These are phyloP conservation scores for Thelonectria olida DNA, from an alignment of 2,329 filamentous ascomycete genomes.

Conservation along the genomic window DNA sequence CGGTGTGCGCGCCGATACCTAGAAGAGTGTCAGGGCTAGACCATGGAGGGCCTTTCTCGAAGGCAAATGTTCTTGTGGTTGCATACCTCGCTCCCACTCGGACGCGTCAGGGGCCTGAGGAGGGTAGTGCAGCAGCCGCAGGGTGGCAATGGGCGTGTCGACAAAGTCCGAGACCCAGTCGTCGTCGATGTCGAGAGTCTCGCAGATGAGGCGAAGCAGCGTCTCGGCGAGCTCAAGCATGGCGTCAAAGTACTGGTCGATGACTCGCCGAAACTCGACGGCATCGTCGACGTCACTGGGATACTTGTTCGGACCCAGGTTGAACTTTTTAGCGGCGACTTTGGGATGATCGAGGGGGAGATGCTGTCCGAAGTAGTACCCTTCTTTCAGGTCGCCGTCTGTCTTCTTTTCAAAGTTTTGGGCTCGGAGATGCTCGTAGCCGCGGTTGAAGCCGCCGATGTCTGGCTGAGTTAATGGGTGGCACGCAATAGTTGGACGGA, in stretches of 20 bases:
- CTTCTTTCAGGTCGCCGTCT: constrained; percentile 19
- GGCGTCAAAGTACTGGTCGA: constrained; percentile 3
- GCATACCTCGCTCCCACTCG: constrained; percentile 17
- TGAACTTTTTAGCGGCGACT: constrained; percentile 12
- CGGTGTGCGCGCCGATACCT: constrained; percentile 25
- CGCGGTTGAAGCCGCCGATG: constrained; percentile 4
- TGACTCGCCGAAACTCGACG: neutral
- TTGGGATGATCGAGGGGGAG: constrained; percentile 8
- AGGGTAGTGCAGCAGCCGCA: constrained; percentile 22
- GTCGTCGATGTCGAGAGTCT: constrained; percentile 1
- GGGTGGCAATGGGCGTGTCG: constrained; percentile 17
- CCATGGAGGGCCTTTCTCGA: neutral
- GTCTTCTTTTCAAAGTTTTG: constrained; percentile 24
- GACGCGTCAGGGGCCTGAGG: constrained; percentile 14
- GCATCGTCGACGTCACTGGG: constrained; percentile 9
- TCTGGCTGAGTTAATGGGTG: neutral
- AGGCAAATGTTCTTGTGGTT: neutral
- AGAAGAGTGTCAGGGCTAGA: neutral
- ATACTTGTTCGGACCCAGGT: constrained; percentile 22
- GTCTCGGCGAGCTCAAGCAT: constrained; percentile 2
- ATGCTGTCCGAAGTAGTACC: constrained; percentile 14
- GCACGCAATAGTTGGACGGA: too few relatives aligned
- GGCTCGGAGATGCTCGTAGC: constrained; percentile 18
- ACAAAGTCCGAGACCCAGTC: constrained; percentile 13
- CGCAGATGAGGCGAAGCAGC: constrained; percentile 8